These are phyloP conservation scores for Zoysia matrella DNA, from an alignment of 202 grass and related monocot species.

Conservation along the genomic window DNA sequence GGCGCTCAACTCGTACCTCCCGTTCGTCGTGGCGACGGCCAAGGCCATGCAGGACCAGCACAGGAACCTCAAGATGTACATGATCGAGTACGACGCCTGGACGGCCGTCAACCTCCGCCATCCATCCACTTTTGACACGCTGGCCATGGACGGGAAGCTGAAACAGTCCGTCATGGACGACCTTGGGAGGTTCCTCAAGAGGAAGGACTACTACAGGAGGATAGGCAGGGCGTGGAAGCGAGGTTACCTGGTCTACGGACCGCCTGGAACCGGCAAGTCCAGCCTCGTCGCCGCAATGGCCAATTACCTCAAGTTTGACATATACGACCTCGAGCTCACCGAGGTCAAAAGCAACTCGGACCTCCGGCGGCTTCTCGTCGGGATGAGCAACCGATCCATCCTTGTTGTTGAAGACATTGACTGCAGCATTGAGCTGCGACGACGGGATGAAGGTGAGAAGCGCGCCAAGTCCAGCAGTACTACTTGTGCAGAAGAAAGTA, in stretches of 20 bases:
- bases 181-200: conserved; percentile 65
- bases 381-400: conserved; percentile 69
- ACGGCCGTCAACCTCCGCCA: conserved; percentile 54
- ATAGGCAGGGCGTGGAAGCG: conserved; percentile 88
- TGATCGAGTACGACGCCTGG: conserved; percentile 60
- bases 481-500: too few relatives aligned
- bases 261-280: conserved; percentile 85
- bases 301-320: conserved; percentile 83
- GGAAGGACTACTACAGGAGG: conserved; percentile 82
- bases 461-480: too few relatives aligned
- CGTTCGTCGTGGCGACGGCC: conserved; percentile 64
- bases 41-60: conserved; percentile 54
- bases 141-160: conserved; percentile 66
- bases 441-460: too few relatives aligned
- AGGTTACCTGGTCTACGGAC: conserved; percentile 77
- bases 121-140: conserved; percentile 72
- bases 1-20: conserved; percentile 68
- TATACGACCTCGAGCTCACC: conserved; percentile 81
- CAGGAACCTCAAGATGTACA: conserved; percentile 59
- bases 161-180: conserved; percentile 68
- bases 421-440: conserved; percentile 46
- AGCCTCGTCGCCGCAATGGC: conserved; percentile 88
- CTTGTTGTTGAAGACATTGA: conserved; percentile 88
- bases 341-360: conserved; percentile 44
- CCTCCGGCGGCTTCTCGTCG: conserved; percentile 60